Evolutionary conservation across 1,284 basidiomycete genomes (phyloP).

Genomic region (Serendipita sp.): DNA sequence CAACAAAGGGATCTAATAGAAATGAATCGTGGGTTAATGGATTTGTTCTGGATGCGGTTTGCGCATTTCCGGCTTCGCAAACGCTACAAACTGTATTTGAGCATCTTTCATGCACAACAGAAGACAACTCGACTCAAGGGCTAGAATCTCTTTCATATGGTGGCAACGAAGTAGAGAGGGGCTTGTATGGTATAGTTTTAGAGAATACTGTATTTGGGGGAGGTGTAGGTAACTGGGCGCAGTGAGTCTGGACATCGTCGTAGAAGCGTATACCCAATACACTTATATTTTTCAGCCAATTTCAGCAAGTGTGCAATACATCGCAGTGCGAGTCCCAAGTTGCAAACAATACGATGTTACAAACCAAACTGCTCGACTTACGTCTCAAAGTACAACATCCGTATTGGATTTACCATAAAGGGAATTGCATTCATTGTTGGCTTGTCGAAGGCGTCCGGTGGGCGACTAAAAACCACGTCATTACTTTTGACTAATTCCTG

Average conservation of each 20-base stretch:
- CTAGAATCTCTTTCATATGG: too few relatives aligned
- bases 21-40: background rate
- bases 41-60: background rate
- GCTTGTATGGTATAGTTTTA: background rate
- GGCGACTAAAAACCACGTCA: constrained; percentile 13
- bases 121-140: background rate
- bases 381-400: constrained; percentile 50
- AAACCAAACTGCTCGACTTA: background rate
- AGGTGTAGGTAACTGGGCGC: background rate
- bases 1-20: background rate
- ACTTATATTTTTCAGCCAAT: background rate
- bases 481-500: constrained; percentile 5
- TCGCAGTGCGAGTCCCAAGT: background rate
- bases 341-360: background rate
- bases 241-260: background rate
- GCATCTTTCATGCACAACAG: constrained; percentile 39
- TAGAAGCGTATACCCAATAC: background rate
- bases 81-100: constrained; percentile 50
- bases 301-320: background rate
- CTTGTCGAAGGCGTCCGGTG: constrained; percentile 61
- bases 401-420: constrained; percentile 67
- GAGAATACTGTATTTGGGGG: background rate
- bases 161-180: too few relatives aligned
- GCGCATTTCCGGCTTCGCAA: constrained; percentile 53
- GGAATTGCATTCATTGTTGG: constrained; percentile 67